Evolutionary conservation across 164 flowering plant species (phyloP), one percentile per base, ranked within the genome.

Genomic region (Warburgia ugandensis): DNA sequence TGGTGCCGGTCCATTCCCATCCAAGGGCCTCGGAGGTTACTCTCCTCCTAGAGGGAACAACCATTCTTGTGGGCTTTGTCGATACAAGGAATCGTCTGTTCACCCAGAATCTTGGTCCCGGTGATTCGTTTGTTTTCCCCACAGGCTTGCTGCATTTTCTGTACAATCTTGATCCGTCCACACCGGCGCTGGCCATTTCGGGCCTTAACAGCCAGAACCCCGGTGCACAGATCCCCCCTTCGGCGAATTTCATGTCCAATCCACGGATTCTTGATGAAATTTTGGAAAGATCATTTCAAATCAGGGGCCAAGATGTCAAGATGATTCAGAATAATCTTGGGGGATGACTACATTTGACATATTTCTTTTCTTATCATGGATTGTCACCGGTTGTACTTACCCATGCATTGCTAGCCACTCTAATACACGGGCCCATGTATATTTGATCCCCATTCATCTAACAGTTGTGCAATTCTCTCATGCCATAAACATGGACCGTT

Each of bases 21-120:
- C 91, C 95, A 10, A 65, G 95, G 56, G 95, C 86, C 54, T 74
- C 92, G 2, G 86, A 86, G 46, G 77, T 81, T 11, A 65, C 75
- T 45, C 58, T 58, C 7, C 59, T 76, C 56, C 55, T 13, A 38
- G 60, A 30, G 77, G 85, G 1, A 9, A 39, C 0, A 46, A 39
- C 6, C 43, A 19, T 39, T 13, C 43, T 36, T 9, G 95, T 79
- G 41, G 91, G 95, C 41, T 83, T 83, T 41, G 70, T 79, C 1
- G 80, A 78, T 45, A 74, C 81, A 0, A 64, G 76, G 0, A 75
- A 74, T 37, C 60, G 68, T 0, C 44, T 71, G 2, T 76, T 57
- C 42, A 65, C 75, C 0, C 79, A 77, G 44, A 42, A 56, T 29
- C 39, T 81, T 2, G 17, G 65, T 16, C 57, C 69, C 1, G 86